These are phyloP conservation scores for Amanita polypyramis DNA, from an alignment of 768 basidiomycete species.

Conservation along the genomic window DNA sequence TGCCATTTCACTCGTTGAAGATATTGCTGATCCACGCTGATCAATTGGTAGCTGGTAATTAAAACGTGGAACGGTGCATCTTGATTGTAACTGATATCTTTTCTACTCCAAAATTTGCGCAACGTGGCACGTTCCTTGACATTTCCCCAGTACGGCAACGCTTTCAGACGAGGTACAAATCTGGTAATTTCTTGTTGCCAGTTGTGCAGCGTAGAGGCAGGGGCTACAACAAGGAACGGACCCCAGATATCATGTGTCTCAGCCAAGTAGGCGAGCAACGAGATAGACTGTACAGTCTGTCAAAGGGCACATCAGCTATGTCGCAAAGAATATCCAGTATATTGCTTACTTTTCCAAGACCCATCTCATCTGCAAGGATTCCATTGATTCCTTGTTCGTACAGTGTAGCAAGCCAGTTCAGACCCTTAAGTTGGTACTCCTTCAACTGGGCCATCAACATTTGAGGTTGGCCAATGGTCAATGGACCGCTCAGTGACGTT, in stretches of 20 bases:
- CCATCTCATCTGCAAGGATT: constrained; percentile 99
- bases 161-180: constrained; percentile 90
- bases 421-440: constrained; percentile 95
- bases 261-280: constrained; percentile 88
- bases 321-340: constrained; percentile 1
- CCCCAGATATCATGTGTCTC: constrained; percentile 99
- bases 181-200: constrained; percentile 99
- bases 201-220: constrained; percentile 94
- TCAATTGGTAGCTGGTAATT: constrained; percentile 93
- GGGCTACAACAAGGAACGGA: constrained; percentile 95
- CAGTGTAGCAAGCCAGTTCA: constrained; percentile 95
- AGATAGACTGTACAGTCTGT: constrained; percentile 96
- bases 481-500: constrained; percentile 72
- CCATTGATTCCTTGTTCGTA: constrained; percentile 99
- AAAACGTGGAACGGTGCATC: constrained; percentile 95
- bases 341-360: constrained; percentile 64
- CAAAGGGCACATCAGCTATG: neutral
- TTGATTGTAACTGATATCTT: constrained; percentile 90
- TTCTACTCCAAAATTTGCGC: constrained; percentile 97
- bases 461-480: constrained; percentile 84
- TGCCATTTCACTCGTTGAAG: constrained; percentile 98
- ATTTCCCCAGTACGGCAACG: constrained; percentile 96
- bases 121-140: constrained; percentile 91
- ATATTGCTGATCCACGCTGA: constrained; percentile 95
- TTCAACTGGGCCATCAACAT: constrained; percentile 97